Conservation (phyloP, 1,284 basidiomycete species). For the Microbotryum intermedium region DNA sequence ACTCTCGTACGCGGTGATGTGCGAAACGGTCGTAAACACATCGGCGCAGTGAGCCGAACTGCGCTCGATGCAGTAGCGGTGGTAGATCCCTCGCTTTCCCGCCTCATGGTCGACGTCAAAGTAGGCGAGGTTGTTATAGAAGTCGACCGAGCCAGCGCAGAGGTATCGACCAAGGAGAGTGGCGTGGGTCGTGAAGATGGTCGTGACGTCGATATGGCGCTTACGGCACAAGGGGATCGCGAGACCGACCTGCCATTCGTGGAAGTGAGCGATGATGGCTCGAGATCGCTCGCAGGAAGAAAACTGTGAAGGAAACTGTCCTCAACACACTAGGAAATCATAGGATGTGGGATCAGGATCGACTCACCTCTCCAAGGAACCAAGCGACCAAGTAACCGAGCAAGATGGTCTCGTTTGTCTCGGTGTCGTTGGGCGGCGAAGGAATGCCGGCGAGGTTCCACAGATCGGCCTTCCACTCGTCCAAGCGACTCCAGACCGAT, state of each 20-base stretch:
- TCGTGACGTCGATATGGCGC: constrained; percentile 93
- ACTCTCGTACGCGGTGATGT: constrained; percentile 93
- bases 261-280: constrained; percentile 93
- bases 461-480: constrained; percentile 97
- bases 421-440: constrained; percentile 86
- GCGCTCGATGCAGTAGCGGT: constrained; percentile 89
- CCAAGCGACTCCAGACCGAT: constrained; percentile 72
- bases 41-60: constrained; percentile 90
- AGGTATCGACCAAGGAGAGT: constrained; percentile 95
- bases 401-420: constrained; percentile 97
- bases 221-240: constrained; percentile 94
- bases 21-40: constrained; percentile 95
- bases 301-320: constrained; percentile 20
- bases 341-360: constrained; percentile 16
- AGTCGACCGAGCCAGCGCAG: constrained; percentile 93
- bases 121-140: constrained; percentile 98
- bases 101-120: constrained; percentile 99
- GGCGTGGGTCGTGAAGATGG: constrained; percentile 92
- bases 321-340: not conserved
- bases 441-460: constrained; percentile 98
- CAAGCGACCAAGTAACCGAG: constrained; percentile 99
- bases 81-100: constrained; percentile 88
- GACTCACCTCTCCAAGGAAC: constrained; percentile 89
- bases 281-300: constrained; percentile 46
- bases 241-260: constrained; percentile 98